Evolutionary conservation across 768 basidiomycete genomes (phyloP), one percentile per base, ranked within the genome.

Genomic region (Cystobasidium ongulense): DNA sequence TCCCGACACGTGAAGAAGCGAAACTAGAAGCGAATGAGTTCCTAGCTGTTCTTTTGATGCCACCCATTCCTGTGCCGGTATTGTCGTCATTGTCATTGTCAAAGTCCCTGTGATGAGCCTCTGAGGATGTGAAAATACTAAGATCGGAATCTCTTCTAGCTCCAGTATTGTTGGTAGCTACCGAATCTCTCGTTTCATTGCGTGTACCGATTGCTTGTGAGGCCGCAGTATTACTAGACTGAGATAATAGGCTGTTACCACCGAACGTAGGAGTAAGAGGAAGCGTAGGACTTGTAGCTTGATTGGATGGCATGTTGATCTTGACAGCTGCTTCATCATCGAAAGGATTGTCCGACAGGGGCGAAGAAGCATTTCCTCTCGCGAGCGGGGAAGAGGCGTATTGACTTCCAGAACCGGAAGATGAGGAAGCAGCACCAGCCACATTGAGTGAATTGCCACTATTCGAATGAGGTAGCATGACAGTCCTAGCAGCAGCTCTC

Each of bases 261-360:
- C 74, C 74, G 35, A 75, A 75, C 10, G 74, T 75, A 7, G 74
- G 74, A 33, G 74, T 71, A 27, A 33, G 29, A 2, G 68, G 68
- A 3, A 71, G 27, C 1, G 29, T 27, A 35, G 68, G 68, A 36
- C 46, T 57, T 8, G 35, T 38, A 21, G 17, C 53, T 21, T 39
- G 29, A 21, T 23, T 50, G 10, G 36, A 59, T 29, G 53, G 41
- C 33, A 62, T 43, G 46, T 50, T 59, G 38, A 75, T 59, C 27
- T 38, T 33, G 18, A 46, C 70, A 35, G 74, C 66, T 21, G 57
- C 70, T 27, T 72, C 71, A 38, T 75, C 74, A 27, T 67, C 74
- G 41, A 75, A 75, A 5, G 74, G 74, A 52, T 75, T 67, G 25
- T 75, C 74, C 8, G 36, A 43, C 5, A 36, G 25, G 17, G 68